Base-by-base conservation (phyloP, 2,329 filamentous ascomycete genomes). In the Fusarium falciforme region DNA sequence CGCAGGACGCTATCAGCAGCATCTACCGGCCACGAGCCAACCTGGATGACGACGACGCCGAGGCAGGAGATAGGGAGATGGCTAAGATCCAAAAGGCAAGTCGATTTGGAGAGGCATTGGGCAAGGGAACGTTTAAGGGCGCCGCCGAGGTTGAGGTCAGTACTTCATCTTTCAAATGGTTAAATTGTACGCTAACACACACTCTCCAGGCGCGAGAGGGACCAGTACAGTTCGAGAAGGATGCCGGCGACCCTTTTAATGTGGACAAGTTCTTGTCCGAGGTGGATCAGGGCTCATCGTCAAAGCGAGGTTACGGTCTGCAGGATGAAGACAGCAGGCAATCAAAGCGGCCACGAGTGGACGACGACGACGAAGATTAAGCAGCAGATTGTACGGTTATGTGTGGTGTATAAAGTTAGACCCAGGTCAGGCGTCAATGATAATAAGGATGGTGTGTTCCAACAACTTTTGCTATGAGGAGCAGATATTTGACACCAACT, bases 221-320 rank as follows among this genome's bases (percentile, higher is more conserved):
- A 6, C 96, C 96, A 0, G 96, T 99, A 31, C 94, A 98, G 82
- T 99, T 99, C 78, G 96, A 98, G 83, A 97, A 96, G 83, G 96
- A 98, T 62, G 89, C 84, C 1, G 84, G 84, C 33, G 96, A 98
- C 83, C 95, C 95, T 1, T 98, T 98, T 82, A 95, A 97, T 59
- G 96, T 98, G 76, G 95, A 97, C 80, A 93, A 94, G 79, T 97
- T 99, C 86, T 91, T 99, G 81, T 93, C 91, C 38, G 95, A 98
- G 82, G 95, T 88, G 78, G 91, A 86, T 82, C 89, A 91, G 82
- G 87, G 85, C 66, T 84, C 85, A n/a, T 85, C 88, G 4, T 88
- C 89, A 4, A 94, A 93, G 84, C 92, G 95, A 80, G 90, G 93
- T 38, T 95, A 93, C 80, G 94, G 94, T 0, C 84, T 96, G 68